Conservation (phyloP, 2,329 filamentous ascomycete species). For the Claviceps digitariae region DNA sequence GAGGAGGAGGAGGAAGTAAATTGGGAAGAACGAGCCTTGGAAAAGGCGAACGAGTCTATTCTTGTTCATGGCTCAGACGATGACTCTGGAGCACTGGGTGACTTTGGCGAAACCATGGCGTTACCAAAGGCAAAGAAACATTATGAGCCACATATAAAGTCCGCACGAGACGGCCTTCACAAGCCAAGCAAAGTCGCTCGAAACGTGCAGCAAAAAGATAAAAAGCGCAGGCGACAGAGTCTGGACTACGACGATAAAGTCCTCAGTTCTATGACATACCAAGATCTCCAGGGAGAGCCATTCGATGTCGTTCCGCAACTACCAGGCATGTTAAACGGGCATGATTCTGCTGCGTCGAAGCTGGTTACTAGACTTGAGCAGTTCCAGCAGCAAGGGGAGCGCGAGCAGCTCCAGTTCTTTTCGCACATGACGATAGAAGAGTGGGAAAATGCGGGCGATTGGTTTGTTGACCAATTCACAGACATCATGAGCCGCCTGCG, state of each 20-base stretch:
- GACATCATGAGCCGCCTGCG: constrained; percentile 34
- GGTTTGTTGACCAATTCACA: constrained; percentile 43
- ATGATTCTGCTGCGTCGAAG: constrained; percentile 24
- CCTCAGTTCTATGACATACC: constrained; percentile 39
- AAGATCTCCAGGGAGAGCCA: constrained; percentile 33
- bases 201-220: constrained; percentile 12
- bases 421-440: constrained; percentile 38
- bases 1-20: constrained; percentile 9
- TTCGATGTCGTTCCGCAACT: constrained; percentile 41
- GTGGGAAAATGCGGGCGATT: constrained; percentile 47
- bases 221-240: constrained; percentile 29
- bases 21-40: constrained; percentile 10
- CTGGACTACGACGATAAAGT: constrained; percentile 44
- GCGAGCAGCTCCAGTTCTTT: constrained; percentile 37
- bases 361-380: constrained; percentile 36
- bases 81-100: constrained; percentile 11
- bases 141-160: constrained; percentile 9
- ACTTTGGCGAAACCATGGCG: constrained; percentile 11
- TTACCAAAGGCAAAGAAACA: constrained; percentile 13
- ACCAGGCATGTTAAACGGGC: constrained; percentile 21
- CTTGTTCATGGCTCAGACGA: constrained; percentile 12
- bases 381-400: constrained; percentile 30
- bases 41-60: constrained; percentile 9
- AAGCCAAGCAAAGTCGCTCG: constrained; percentile 10
- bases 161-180: constrained; percentile 11